These are phyloP conservation scores for Huntiella savannae DNA, from an alignment of 2,329 filamentous ascomycete species.

Conservation along the genomic window DNA sequence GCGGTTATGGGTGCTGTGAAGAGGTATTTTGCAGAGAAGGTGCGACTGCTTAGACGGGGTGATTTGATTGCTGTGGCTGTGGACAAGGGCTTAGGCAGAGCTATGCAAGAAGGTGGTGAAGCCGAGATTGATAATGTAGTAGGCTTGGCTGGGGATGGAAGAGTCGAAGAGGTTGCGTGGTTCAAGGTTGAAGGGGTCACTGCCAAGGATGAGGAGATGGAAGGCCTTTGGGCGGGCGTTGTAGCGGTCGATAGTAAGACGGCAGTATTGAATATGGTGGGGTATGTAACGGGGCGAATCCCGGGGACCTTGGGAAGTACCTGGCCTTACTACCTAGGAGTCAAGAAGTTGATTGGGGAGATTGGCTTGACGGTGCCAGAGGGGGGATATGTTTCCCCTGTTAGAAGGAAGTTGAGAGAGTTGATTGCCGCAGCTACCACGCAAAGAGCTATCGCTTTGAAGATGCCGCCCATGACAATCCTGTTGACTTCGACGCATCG, in stretches of 20 bases:
- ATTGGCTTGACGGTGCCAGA: conserved; percentile 23
- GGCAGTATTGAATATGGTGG: conserved; percentile 81
- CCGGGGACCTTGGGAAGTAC: conserved; percentile 57
- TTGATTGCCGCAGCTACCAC: conserved; percentile 79
- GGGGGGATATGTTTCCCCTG: conserved; percentile 33
- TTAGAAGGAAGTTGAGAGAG: conserved; percentile 58
- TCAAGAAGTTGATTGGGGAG: conserved; percentile 41
- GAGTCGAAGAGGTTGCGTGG: conserved; percentile 55
- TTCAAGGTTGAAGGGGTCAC: conserved; percentile 70
- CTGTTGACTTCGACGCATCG: conserved; percentile 81
- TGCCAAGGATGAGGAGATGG: conserved; percentile 26
- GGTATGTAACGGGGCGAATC: conserved; percentile 64
- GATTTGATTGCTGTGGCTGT: conserved; percentile 81
- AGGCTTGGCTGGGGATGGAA: conserved; percentile 24
- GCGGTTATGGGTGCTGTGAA: conserved; percentile 76
- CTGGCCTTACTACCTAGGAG: conserved; percentile 80
- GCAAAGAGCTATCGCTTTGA: conserved; percentile 65
- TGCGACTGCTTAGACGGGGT: conserved; percentile 65
- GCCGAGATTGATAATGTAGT: conserved; percentile 54
- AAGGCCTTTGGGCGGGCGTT: conserved; percentile 67
- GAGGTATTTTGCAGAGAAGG: conserved; percentile 66
- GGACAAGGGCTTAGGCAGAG: conserved; percentile 66
- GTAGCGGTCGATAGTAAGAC: conserved; percentile 70
- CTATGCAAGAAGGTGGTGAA: conserved; percentile 50
- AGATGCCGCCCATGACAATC: conserved; percentile 74